Evolutionary conservation across 495 filamentous ascomycete species (phyloP).

Genomic region (Aspergillus wentii): DNA sequence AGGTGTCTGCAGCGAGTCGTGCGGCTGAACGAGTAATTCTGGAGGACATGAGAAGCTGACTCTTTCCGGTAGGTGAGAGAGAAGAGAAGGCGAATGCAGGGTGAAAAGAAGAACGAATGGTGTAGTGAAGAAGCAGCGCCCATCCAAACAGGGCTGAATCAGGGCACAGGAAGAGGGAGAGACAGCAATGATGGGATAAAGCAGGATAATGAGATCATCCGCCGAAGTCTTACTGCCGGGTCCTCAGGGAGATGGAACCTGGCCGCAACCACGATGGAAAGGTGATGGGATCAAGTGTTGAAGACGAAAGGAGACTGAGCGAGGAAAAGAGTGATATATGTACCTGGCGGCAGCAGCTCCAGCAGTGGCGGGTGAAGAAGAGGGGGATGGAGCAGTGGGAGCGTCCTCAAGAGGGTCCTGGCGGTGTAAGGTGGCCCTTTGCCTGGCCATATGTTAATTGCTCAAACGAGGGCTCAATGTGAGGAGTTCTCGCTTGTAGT

Average conservation of each 20-base stretch:
- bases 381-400: conserved; percentile 29
- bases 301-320: conserved; percentile 2
- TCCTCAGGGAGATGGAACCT: conserved; percentile 1
- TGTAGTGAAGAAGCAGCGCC: conserved; percentile 7
- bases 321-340: conserved; percentile 24
- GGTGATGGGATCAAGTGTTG: conserved; percentile 2
- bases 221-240: conserved; percentile 3
- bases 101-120: conserved; percentile 4
- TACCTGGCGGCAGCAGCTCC: conserved; percentile 39
- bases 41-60: conserved; percentile 67
- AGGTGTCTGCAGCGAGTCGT: conserved; percentile 65
- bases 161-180: too few relatives aligned
- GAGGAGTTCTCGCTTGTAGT: conserved; percentile 27
- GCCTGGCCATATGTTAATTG: conserved; percentile 49
- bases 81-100: conserved; percentile 1
- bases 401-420: conserved; percentile 48
- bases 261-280: too few relatives aligned
- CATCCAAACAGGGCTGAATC: conserved; percentile 3
- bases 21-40: conserved; percentile 79
- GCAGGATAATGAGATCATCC: conserved; percentile 1
- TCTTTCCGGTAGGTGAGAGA: conserved; percentile 12
- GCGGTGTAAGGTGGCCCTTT: conserved; percentile 41
- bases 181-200: not conserved
- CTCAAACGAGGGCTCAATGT: conserved; percentile 30
- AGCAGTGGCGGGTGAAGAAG: conserved; percentile 16